Conservation (phyloP, 257 asterid species). For the Petrea volubilis region DNA sequence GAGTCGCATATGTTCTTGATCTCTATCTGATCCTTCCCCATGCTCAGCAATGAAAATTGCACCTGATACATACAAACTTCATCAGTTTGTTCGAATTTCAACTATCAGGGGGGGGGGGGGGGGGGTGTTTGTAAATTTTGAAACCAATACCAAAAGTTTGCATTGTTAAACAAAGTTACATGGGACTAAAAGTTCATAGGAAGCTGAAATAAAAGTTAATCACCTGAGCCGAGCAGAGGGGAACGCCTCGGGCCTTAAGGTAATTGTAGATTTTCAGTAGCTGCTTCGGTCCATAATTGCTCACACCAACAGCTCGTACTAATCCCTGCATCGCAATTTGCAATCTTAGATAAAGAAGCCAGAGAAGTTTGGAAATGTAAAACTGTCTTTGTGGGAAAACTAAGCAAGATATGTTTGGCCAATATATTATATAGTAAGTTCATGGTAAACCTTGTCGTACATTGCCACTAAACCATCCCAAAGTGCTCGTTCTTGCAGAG, state of each 20-base stretch:
- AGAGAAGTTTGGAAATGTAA: neutral
- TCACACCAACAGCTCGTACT: conserved; percentile 92
- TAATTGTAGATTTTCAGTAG: conserved; percentile 74
- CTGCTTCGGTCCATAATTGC: conserved; percentile 97
- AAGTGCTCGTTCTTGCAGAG: conserved; percentile 88
- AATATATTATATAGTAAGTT: conserved; percentile 9
- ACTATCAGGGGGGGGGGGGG: too few species aligned
- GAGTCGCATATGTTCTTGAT: conserved; percentile 72
- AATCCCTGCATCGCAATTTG: conserved; percentile 55
- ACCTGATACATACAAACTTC: conserved; percentile 42
- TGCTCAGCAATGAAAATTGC: conserved; percentile 87
- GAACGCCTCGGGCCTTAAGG: conserved; percentile 80
- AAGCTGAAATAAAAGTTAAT: neutral
- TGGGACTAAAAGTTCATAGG: neutral
- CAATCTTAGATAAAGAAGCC: conserved; percentile 12
- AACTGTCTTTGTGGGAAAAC: neutral
- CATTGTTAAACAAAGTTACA: neutral
- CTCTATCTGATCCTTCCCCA: conserved; percentile 84
- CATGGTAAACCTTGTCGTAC: conserved; percentile 86
- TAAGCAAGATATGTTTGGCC: neutral
- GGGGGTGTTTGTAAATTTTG: too few species aligned
- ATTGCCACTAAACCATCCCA: conserved; percentile 99
- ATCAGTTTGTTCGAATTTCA: neutral
- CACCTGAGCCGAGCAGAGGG: conserved; percentile 93
- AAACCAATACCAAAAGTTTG: too few species aligned